Conservation (phyloP, 768 basidiomycete species). For the Hypholoma sublateritium region DNA sequence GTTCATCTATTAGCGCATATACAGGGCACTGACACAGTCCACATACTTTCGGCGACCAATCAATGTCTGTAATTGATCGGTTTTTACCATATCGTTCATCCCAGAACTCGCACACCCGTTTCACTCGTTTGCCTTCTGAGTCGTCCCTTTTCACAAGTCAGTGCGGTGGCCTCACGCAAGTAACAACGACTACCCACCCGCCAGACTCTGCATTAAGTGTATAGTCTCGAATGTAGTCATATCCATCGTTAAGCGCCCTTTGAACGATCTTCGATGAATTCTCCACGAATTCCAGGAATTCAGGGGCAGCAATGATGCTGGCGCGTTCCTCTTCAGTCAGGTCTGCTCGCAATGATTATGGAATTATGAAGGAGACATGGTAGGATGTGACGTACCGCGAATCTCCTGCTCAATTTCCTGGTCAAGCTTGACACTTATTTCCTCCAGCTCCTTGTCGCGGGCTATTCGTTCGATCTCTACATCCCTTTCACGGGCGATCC, state of each 20-base stretch:
- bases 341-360: slow-evolving; percentile 42
- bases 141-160: slow-evolving; percentile 61
- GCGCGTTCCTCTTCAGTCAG: slow-evolving; percentile 84
- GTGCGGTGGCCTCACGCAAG: not conserved
- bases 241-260: slow-evolving; percentile 90
- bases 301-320: slow-evolving; percentile 81
- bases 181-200: slow-evolving; percentile 48
- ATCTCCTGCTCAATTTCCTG: slow-evolving; percentile 87
- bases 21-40: not conserved
- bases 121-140: slow-evolving; percentile 85
- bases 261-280: slow-evolving; percentile 94
- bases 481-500: slow-evolving; percentile 67
- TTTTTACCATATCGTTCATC: slow-evolving; percentile 92
- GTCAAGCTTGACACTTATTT: slow-evolving; percentile 81
- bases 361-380: not conserved
- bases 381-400: slow-evolving; percentile 46
- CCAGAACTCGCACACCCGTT: slow-evolving; percentile 91
- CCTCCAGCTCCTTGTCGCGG: slow-evolving; percentile 77
- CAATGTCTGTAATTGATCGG: slow-evolving; percentile 92
- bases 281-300: slow-evolving; percentile 93
- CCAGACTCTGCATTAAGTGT: slow-evolving; percentile 85
- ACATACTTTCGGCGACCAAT: slow-evolving; percentile 94
- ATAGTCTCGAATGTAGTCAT: slow-evolving; percentile 97
- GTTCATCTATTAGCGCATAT: not conserved
- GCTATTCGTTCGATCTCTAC: slow-evolving; percentile 51